A percentile compares a stretch with the other conserved stretches of the same genome.
Evolutionary conservation across 352 stramenopile species (phyloP).

Genomic region (Paralagenidium karlingii): DNA sequence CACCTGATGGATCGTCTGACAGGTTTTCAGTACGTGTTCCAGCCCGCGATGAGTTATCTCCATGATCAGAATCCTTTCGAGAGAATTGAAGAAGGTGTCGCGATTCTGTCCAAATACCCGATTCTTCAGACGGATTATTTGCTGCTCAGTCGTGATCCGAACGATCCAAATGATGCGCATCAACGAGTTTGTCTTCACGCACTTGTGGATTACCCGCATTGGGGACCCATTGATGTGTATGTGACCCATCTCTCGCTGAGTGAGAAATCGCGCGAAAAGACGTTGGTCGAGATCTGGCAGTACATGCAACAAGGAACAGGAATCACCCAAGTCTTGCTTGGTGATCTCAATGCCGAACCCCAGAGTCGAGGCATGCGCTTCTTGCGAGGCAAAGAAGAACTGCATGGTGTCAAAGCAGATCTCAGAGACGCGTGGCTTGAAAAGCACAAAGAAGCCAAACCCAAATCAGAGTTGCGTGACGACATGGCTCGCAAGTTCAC

Average conservation of each 20-base stretch:
- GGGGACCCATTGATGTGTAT: conserved; percentile 71
- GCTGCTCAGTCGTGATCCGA: conserved; percentile 60
- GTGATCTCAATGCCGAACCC: conserved; percentile 81
- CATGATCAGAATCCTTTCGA: conserved; percentile 43
- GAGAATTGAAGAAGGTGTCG: conserved; percentile 72
- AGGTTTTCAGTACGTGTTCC: conserved; percentile 76
- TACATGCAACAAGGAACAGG: conserved; percentile 58
- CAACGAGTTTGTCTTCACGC: conserved; percentile 76
- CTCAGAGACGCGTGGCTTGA: conserved; percentile 71
- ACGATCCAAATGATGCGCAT: conserved; percentile 75
- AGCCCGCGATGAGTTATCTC: conserved; percentile 77
- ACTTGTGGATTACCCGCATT: conserved; percentile 46
- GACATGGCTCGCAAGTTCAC: conserved; percentile 58
- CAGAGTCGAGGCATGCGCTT: conserved; percentile 70
- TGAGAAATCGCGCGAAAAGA: conserved; percentile 53
- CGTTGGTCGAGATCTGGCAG: conserved; percentile 67
- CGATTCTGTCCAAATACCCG: conserved; percentile 67
- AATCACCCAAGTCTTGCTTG: conserved; percentile 61
- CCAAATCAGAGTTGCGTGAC: conserved; percentile 23
- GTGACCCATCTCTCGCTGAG: conserved; percentile 79
- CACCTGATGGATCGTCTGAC: conserved; percentile 49
- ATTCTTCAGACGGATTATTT: conserved; percentile 76
- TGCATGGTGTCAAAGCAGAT: conserved; percentile 43
- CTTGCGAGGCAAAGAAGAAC: conserved; percentile 38
- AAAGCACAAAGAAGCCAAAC: conserved; percentile 37